Conservation (phyloP, 768 basidiomycete species). For the Lactifluus rugatus region DNA sequence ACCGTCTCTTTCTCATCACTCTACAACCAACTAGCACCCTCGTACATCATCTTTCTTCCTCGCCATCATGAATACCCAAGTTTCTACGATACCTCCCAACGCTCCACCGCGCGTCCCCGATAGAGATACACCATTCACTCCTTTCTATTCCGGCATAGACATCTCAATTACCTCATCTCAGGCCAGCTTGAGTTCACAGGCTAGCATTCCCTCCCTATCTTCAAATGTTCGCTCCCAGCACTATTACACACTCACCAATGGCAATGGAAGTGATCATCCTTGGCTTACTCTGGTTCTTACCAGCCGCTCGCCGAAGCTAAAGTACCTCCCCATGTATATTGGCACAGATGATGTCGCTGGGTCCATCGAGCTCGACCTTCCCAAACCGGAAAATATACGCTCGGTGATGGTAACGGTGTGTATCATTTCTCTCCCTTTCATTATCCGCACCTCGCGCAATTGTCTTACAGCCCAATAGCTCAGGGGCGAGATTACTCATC, state of each 20-base stretch:
- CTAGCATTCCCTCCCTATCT: not conserved
- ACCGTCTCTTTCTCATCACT: no score
- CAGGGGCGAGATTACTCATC: constrained; percentile 6
- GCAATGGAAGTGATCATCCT: constrained; percentile 29
- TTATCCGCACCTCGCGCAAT: not conserved
- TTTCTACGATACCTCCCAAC: no score
- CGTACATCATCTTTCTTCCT: no score
- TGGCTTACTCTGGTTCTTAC: constrained; percentile 41
- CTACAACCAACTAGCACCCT: no score
- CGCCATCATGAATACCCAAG: not conserved
- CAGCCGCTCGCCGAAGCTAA: constrained; percentile 32
- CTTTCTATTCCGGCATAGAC: not conserved
- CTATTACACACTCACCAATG: constrained; percentile 33
- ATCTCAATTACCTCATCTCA: not conserved
- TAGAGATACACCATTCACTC: not conserved
- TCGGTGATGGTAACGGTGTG: constrained; percentile 38
- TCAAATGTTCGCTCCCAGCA: constrained; percentile 25
- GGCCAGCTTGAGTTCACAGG: not conserved
- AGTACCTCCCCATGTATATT: constrained; percentile 37
- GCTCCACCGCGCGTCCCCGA: not conserved
- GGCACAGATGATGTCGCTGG: constrained; percentile 43
- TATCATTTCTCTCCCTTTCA: constrained; percentile 4
- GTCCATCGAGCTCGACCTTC: constrained; percentile 40
- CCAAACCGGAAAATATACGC: constrained; percentile 41
- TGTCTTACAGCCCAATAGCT: not conserved